Percentiles rank a stretch among this genome's conserved stretches.
Conservation (phyloP, 495 filamentous ascomycete species). For the Xylaria longipes region DNA sequence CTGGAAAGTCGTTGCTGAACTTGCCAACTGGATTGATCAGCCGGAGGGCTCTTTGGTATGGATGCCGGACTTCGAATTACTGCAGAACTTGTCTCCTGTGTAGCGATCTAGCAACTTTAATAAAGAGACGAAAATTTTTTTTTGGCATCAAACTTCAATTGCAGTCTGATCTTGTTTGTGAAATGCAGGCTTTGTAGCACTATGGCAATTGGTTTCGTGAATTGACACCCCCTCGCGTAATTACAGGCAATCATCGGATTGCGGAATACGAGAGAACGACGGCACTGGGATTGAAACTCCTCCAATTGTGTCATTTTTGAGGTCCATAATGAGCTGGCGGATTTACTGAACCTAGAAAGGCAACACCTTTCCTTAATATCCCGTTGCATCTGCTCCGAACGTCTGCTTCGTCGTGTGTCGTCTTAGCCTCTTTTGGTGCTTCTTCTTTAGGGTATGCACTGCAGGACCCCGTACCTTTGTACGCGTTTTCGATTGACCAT, state of each 20-base stretch:
- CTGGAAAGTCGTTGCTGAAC: conserved; percentile 29
- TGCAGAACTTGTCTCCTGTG: conserved; percentile 25
- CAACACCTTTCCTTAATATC: neutral
- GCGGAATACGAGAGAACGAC: neutral
- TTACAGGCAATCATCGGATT: neutral
- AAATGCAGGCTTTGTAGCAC: too few relatives aligned
- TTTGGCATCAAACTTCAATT: neutral
- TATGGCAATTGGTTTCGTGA: neutral
- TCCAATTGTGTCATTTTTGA: neutral
- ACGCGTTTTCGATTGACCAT: too few relatives aligned
- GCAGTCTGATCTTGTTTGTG: neutral
- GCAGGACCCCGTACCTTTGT: too few relatives aligned
- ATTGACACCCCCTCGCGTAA: neutral
- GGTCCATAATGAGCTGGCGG: neutral
- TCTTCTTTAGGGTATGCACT: neutral
- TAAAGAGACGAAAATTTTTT: neutral
- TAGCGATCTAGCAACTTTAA: neutral
- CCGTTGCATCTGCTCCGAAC: neutral
- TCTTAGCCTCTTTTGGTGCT: neutral
- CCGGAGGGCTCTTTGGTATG: conserved; percentile 25
- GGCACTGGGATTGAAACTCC: neutral
- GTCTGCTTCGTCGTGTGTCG: neutral
- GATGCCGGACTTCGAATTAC: conserved; percentile 29
- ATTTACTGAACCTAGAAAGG: neutral
- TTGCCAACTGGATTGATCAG: conserved; percentile 30